phyloP scores from a whole-genome alignment of 2,329 filamentous ascomycete species.

The Dendryphion nanum region DNA sequence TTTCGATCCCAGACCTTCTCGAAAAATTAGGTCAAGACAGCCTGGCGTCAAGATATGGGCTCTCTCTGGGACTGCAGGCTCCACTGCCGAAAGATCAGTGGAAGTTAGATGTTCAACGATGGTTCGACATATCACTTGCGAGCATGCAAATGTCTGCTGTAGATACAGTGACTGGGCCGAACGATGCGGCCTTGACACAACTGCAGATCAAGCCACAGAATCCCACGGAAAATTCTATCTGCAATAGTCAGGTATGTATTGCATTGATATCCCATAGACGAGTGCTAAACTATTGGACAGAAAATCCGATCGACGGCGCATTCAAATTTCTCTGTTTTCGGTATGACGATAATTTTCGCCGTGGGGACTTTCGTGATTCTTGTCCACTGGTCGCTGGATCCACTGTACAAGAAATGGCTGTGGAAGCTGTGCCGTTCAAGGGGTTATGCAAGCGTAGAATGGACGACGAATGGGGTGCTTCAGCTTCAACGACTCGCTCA shows the following conservation, averaged over 20 bases:
- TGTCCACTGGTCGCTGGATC: not conserved
- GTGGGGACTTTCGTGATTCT: not conserved
- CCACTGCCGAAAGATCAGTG: not conserved
- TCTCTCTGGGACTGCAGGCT: not conserved
- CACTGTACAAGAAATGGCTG: not conserved
- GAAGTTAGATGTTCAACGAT: not conserved
- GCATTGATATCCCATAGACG: not conserved
- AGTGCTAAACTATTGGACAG: not conserved
- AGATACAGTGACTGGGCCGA: not conserved
- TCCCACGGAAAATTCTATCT: not conserved
- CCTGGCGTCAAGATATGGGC: too few species aligned
- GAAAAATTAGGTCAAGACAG: too few species aligned
- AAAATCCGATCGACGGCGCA: not conserved
- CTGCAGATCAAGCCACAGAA: not conserved
- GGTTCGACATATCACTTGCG: not conserved
- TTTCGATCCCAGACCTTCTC: too few species aligned
- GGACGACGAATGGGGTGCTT: not conserved
- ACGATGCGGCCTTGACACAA: not conserved
- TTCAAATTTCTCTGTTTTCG: not conserved
- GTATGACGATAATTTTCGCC: not conserved
- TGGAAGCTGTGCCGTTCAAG: not conserved
- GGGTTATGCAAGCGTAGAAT: not conserved
- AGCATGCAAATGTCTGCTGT: not conserved
- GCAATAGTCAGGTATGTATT: not conserved
- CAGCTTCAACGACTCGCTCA: not conserved